Evolutionary conservation across 192 early-diverging fungal genomes (phyloP), one percentile per base, ranked within the genome.

Genomic region (Coemansia sp.): DNA sequence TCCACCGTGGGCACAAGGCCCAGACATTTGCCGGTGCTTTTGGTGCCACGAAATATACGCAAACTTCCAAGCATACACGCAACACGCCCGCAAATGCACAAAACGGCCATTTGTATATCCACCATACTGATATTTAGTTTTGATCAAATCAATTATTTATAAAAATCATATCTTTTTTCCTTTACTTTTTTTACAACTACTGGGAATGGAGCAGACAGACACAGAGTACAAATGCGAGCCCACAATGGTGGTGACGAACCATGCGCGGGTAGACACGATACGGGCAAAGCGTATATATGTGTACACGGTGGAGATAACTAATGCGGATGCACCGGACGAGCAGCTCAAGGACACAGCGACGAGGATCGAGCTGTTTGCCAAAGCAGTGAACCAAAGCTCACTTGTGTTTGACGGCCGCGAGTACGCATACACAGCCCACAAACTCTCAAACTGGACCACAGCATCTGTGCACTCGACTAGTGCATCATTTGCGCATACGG

Each of bases 31-130:
- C 49, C 61, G 66, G 32, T 73, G 72, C 22, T 67, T 73, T 60
- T 73, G 72, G 72, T 73, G 72, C 52, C 39, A 23, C 6, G 25
- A 64, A 14, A 55, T 63, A 1, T 73, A 54, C 38, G 39, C 56
- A 15, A 56, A 54, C 39, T 64, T 63, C 19, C 60, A 63, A 6
- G 11, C 51, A 2, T 73, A 73, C 48, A 57, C 60, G 1, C 19
- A 29, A n/a, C 72, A 73, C 37, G 66, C 66, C 14, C 72, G 56
- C 19, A 17, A 49, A 9, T 73, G 72, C 62, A 23, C 54, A 27
- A 32, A 67, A 23, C 65, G 72, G 5, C 72, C 72, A 22, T 73
- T 68, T 32, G 66, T 66, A 17, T 22, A 71, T 58, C 69, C 69
- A 32, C 69, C 69, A 0, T 71, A 71, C 19, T 65, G 24, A 19